A percentile compares a stretch with the other conserved stretches of the same genome.
These are phyloP conservation scores for Colletotrichum tabaci DNA, from an alignment of 2,329 filamentous ascomycete genomes.

Conservation along the genomic window DNA sequence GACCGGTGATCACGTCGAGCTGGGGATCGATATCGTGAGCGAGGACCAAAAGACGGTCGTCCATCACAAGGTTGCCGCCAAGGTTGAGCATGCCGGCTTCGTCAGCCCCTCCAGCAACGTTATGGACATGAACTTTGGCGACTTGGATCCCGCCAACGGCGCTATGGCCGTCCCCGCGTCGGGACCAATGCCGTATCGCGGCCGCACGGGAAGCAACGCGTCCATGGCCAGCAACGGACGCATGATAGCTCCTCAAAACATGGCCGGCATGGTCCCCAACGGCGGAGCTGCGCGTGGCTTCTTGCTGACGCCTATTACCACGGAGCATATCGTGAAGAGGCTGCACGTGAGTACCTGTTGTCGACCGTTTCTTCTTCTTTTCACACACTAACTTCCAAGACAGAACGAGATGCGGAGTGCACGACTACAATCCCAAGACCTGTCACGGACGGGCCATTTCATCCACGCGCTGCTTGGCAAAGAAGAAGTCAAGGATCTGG, in stretches of 20 bases:
- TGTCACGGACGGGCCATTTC: constrained; percentile 86
- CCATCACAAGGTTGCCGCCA: constrained; percentile 97
- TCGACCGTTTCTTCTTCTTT: not conserved
- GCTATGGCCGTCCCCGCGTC: constrained; percentile 79
- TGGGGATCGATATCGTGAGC: constrained; percentile 98
- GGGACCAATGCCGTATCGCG: constrained; percentile 79
- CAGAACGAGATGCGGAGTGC: constrained; percentile 93
- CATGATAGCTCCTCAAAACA: constrained; percentile 67
- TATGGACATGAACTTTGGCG: constrained; percentile 91
- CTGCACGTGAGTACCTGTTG: constrained; percentile 75
- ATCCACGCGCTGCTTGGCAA: constrained; percentile 83
- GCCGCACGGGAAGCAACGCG: constrained; percentile 78
- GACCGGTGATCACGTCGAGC: constrained; percentile 90
- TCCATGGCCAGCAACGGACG: constrained; percentile 74
- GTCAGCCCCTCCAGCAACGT: constrained; percentile 82
- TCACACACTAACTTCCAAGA: constrained; percentile 45
- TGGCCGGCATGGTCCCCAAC: constrained; percentile 67
- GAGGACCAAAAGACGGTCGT: constrained; percentile 99
- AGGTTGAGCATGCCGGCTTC: constrained; percentile 94
- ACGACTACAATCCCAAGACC: constrained; percentile 87
- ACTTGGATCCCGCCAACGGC: constrained; percentile 86
- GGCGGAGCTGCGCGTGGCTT: constrained; percentile 73
- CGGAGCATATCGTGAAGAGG: constrained; percentile 93
- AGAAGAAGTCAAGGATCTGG: constrained; percentile 74
- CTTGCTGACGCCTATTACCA: constrained; percentile 90